Percentiles rank a stretch among this genome's conserved stretches.
Conservation (phyloP, 495 filamentous ascomycete genomes). For the Penicillium odoratum region DNA sequence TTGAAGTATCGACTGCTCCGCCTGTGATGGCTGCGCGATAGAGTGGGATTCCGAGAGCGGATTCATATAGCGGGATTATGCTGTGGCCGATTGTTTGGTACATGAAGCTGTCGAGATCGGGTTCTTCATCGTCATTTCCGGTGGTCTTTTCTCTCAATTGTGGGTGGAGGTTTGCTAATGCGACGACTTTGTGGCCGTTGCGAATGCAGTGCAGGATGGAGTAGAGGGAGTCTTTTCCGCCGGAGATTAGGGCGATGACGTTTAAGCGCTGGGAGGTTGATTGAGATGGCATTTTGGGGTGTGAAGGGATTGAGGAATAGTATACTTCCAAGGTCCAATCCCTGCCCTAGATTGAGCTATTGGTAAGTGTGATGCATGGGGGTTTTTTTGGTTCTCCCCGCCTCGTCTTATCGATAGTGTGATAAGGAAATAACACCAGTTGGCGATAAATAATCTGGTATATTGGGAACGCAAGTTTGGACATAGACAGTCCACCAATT, state of each 20-base stretch:
- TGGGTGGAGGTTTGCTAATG: conserved; percentile 86
- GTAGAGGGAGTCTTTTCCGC: conserved; percentile 96
- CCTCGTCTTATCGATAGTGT: conserved; percentile 1
- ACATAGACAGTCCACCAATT: too few relatives aligned
- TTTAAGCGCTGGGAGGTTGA: conserved; percentile 48
- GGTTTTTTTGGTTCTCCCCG: not conserved
- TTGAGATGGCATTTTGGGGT: not conserved
- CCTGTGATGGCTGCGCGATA: conserved; percentile 76
- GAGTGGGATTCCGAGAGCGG: conserved; percentile 73
- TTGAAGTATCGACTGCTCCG: conserved; percentile 56
- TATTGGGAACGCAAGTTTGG: too few relatives aligned
- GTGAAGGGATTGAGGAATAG: not conserved
- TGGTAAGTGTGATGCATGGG: not conserved
- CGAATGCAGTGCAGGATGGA: conserved; percentile 85
- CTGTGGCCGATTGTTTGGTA: conserved; percentile 95
- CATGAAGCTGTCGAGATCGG: conserved; percentile 96
- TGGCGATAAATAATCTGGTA: not conserved
- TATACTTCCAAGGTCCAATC: not conserved
- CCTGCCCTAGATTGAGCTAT: not conserved
- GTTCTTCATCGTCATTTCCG: conserved; percentile 37
- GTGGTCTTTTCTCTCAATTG: conserved; percentile 9
- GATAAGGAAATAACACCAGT: not conserved
- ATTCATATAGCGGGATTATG: conserved; percentile 80
- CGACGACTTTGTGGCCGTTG: conserved; percentile 83
- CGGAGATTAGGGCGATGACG: conserved; percentile 90